Conservation (phyloP, 83 land plant genomes). For the Picea engelmannii region DNA sequence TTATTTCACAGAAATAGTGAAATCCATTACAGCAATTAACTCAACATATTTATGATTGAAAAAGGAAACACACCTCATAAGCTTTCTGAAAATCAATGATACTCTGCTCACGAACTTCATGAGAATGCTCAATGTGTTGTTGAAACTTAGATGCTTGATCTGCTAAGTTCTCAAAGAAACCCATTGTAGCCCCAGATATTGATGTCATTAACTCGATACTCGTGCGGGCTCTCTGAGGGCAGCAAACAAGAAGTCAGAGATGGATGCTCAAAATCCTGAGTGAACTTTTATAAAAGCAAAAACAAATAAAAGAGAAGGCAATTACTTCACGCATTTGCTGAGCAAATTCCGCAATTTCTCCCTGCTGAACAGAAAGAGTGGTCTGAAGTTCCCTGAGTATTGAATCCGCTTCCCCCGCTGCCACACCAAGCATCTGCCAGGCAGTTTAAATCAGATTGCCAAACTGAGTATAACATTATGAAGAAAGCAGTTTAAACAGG, state of each 20-base stretch:
- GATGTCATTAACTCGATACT: slow-evolving; percentile 46
- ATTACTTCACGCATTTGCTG: slow-evolving; percentile 81
- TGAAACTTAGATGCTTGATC: slow-evolving; percentile 55
- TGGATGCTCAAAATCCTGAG: not conserved
- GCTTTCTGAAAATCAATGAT: slow-evolving; percentile 68
- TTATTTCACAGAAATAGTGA: too few species aligned
- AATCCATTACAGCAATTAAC: not conserved
- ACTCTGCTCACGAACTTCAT: slow-evolving; percentile 41
- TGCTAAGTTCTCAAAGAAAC: slow-evolving; percentile 47
- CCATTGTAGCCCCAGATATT: slow-evolving; percentile 41
- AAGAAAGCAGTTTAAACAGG: slow-evolving; percentile 11
- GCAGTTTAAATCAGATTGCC: slow-evolving; percentile 4
- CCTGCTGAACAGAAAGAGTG: slow-evolving; percentile 57
- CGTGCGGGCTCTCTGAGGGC: slow-evolving; percentile 53
- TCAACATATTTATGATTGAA: not conserved
- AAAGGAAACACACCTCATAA: slow-evolving; percentile 57
- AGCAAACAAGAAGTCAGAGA: too few species aligned
- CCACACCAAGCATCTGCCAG: slow-evolving; percentile 51
- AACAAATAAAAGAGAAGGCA: not conserved
- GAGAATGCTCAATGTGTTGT: slow-evolving; percentile 32
- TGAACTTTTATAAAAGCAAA: not conserved
- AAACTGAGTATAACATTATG: slow-evolving; percentile 1
- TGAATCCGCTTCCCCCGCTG: slow-evolving; percentile 51
- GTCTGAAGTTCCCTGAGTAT: slow-evolving; percentile 58
- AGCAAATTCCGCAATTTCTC: slow-evolving; percentile 82